A percentile compares a stretch with the other conserved stretches of the same genome.
phyloP scores from a whole-genome alignment of 129 eudicot genomes.

The Cynara cardunculus region DNA sequence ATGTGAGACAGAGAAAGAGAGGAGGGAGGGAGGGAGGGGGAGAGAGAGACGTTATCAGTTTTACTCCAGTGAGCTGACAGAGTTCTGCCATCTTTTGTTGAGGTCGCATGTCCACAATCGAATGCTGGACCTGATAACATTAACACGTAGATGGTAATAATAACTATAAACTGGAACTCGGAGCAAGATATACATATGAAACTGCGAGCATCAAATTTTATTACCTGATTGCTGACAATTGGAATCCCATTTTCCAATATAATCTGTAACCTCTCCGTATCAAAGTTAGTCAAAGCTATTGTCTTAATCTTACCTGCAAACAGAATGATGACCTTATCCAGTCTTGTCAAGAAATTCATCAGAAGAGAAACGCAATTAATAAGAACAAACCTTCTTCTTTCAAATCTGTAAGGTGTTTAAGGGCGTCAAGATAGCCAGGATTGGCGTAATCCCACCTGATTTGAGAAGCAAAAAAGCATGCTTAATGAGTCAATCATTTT shows the following conservation, averaged over 20 bases:
- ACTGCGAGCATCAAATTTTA: neutral
- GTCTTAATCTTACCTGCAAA: conserved; percentile 95
- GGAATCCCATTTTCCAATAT: conserved; percentile 95
- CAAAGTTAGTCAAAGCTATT: conserved; percentile 95
- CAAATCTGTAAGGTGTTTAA: conserved; percentile 90
- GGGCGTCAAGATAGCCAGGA: conserved; percentile 93
- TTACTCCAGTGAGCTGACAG: conserved; percentile 90
- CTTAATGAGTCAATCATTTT: neutral
- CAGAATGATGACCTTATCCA: conserved; percentile 32
- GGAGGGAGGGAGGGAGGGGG: conserved; percentile 43
- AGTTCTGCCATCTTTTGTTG: conserved; percentile 99
- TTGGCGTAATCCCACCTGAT: conserved; percentile 99
- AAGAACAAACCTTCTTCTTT: conserved; percentile 80
- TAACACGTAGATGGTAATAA: neutral
- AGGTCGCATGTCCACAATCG: conserved; percentile 99
- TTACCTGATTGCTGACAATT: conserved; percentile 93
- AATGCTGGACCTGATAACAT: conserved; percentile 84
- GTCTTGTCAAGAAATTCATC: conserved; percentile 21
- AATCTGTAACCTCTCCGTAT: conserved; percentile 72
- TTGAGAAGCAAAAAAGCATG: conserved; percentile 10
- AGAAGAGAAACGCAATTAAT: conserved; percentile 5
- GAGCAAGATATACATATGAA: neutral
- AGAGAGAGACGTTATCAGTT: conserved; percentile 94
- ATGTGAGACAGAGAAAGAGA: too few relatives aligned
- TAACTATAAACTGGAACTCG: neutral